phyloP scores from a whole-genome alignment of 148 eudicot species.

The Arctostaphylos glauca region DNA sequence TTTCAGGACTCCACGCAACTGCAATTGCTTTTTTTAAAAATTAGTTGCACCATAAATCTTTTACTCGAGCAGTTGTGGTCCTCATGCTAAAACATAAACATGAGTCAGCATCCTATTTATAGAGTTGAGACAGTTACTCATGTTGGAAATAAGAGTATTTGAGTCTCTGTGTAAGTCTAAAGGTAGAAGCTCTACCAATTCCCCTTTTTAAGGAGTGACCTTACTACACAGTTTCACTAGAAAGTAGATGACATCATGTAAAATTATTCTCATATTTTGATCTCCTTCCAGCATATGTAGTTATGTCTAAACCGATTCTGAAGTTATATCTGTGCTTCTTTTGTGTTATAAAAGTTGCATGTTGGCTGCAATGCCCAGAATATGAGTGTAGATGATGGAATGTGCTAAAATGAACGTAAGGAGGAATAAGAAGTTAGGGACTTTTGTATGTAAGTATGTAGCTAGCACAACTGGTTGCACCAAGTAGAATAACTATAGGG shows the following conservation, averaged over 20 bases:
- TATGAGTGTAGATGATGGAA: not conserved
- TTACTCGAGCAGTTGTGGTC: not conserved
- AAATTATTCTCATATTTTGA: not conserved
- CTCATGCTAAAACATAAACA: not conserved
- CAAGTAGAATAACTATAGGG: conserved; percentile 5
- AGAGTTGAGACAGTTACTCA: not conserved
- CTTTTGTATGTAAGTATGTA: not conserved
- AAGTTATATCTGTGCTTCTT: not conserved
- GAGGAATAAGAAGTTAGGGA: not conserved
- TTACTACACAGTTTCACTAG: not conserved
- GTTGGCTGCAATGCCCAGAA: not conserved
- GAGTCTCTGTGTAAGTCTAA: not conserved
- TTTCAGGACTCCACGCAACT: not conserved
- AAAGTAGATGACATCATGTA: not conserved
- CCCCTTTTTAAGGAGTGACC: not conserved
- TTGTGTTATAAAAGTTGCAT: not conserved
- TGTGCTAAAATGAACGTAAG: not conserved
- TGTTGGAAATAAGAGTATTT: not conserved
- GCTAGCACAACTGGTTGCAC: conserved; percentile 9
- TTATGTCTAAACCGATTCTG: not conserved
- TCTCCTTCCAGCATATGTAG: not conserved
- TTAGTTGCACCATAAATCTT: not conserved
- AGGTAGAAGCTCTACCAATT: not conserved
- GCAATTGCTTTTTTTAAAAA: not conserved
- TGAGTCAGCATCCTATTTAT: not conserved